Evolutionary conservation across 345 rosid genomes (phyloP), one percentile per base, ranked within the genome.

Genomic region (Kernera saxatilis): DNA sequence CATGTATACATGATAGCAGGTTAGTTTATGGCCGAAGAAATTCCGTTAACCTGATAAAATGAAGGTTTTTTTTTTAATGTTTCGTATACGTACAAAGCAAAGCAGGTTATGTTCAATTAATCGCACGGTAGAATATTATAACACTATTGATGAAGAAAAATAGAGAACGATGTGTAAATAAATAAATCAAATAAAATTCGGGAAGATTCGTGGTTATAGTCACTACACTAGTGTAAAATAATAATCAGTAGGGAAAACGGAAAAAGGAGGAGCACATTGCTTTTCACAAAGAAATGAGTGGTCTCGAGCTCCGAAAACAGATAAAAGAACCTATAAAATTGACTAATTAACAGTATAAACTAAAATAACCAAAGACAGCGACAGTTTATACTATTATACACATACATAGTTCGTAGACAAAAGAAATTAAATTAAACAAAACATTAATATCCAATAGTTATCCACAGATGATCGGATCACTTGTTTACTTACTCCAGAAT

Each of bases 291-390:
- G 25, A 51, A 59, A 58, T 51, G 78, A 74, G 78, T 74, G 78
- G 73, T 74, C 73, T 74, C 78, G 78, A 74, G 78, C 78, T 74
- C 78, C 78, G 19, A 74, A 74, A 74, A 67, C 69, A 67, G 13
- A 30, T n/a, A 57, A 74, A 74, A 52, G 23, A 13, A 10, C 72
- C 72, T 50, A 58, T 40, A 67, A 48, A 67, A 40, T 59, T 58
- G 73, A 40, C 78, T 40, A 67, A 58, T 58, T 58, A 67, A 67
- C 68, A 40, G 68, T 57, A 74, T 30, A 74, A 57, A 67, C 67
- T 67, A 49, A 57, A 22, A 49, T 43, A 66, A 67, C 59, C 26
- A 65, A 25, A 45, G 77, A 35, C 13, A 26, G 10, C 2, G 77
- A 72, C 58, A 35, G 32, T 35, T 69, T 6, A 19, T 46, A 2